Evolutionary conservation across 2,329 filamentous ascomycete species (phyloP), one percentile per base, ranked within the genome.

Genomic region (Emmonsia crescens): DNA sequence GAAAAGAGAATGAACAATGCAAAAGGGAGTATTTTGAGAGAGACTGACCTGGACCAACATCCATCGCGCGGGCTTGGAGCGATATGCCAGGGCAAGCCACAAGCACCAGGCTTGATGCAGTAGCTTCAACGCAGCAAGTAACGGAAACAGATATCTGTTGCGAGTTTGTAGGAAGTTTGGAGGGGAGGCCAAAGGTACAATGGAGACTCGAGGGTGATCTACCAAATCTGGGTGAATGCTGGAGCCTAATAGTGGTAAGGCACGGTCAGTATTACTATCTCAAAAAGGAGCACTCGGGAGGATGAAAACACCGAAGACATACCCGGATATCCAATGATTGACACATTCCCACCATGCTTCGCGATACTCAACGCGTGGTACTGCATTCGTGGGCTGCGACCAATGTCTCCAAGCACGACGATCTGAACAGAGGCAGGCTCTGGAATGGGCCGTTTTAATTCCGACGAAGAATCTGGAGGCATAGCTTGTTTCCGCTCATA

Each of bases 291-390:
- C 54, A 46, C 36, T 42, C 19, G 29, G 27, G 19, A 21, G 16
- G 19, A 24, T 46, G 24, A 49, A 49, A 27, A 42, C 14, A 49
- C 31, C 38, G 9, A 4, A 21, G 61, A 56, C 72, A 64, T 73
- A 92, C 91, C 90, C 72, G 87, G 81, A 72, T 96, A 97, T 54
- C 93, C 94, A 67, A 99, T 87, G 14, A 99, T 78, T 72, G 93
- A 86, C 24, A 96, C 93, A 40, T 82, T 81, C 6, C 86, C 88
- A 29, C 90, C 90, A 70, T 91, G 86, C 69, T 87, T 89, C 48
- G 91, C 90, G 69, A 97, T 86, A 73, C 93, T 97, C 67, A 96
- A 79, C 24, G 93, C 93, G 82, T 99, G 94, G 70, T 99, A 97
- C 72, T 97, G 92, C 93, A 99, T 99, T 61, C 94, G 90, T 57